A percentile compares a stretch with the other conserved stretches of the same genome.
Conservation (phyloP, 75 land plant species). For the Cunninghamia lanceolata region DNA sequence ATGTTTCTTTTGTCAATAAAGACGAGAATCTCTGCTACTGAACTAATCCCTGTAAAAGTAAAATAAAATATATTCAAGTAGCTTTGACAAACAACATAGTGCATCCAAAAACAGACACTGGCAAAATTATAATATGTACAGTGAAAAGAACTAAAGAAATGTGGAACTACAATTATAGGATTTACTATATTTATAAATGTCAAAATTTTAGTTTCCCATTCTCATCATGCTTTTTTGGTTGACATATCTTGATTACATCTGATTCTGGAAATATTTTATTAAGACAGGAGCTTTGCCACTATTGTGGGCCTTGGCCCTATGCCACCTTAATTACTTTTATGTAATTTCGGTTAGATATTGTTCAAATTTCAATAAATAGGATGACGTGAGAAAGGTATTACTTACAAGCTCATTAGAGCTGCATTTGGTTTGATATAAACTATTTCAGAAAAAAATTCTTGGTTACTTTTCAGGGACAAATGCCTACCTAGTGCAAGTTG, state of each 20-base stretch:
- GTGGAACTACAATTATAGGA: not conserved
- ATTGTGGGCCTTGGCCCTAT: not conserved
- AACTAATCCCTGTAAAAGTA: not conserved
- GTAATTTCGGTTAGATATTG: not conserved
- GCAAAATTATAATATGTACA: not conserved
- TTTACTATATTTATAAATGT: not conserved
- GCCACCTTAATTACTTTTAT: not conserved
- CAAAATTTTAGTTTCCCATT: not conserved
- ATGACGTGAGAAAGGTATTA: not conserved
- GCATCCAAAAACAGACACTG: not conserved
- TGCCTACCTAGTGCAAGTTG: constrained; percentile 24
- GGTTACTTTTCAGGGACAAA: constrained; percentile 22
- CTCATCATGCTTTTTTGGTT: not conserved
- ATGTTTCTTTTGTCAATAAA: not conserved
- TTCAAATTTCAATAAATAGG: not conserved
- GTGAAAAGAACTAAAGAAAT: not conserved
- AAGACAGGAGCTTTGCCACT: not conserved
- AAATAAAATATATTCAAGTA: not conserved
- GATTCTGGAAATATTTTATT: not conserved
- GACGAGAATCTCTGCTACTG: not conserved
- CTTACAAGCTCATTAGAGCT: not conserved
- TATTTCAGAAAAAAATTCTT: not conserved
- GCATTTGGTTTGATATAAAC: not conserved
- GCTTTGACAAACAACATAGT: not conserved
- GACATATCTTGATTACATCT: not conserved